phyloP scores from a whole-genome alignment of 2,329 filamentous ascomycete genomes.

The Fusarium globosum region DNA sequence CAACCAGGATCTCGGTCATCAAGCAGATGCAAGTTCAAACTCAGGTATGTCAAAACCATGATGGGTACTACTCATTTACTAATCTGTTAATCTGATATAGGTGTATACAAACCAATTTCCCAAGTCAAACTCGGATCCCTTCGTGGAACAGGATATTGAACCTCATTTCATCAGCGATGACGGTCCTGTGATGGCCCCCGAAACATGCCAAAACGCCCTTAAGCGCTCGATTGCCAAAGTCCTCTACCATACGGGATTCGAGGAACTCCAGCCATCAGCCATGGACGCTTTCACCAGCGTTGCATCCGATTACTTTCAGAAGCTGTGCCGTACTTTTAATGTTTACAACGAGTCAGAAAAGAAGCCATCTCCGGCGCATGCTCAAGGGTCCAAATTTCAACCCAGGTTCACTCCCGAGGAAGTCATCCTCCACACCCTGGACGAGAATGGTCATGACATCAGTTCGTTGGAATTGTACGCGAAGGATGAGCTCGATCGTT shows the following conservation, averaged over 20 bases:
- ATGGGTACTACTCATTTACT: conserved; percentile 5
- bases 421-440: conserved; percentile 84
- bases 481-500: conserved; percentile 91
- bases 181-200: conserved; percentile 86
- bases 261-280: conserved; percentile 95
- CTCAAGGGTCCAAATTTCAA: conserved; percentile 60
- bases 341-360: conserved; percentile 87
- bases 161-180: conserved; percentile 91
- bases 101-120: conserved; percentile 98
- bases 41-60: conserved; percentile 69
- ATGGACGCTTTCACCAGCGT: conserved; percentile 91
- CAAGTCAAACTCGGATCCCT: conserved; percentile 92
- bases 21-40: conserved; percentile 99
- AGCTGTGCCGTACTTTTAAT: conserved; percentile 82
- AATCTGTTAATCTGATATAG: conserved; percentile 55
- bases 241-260: conserved; percentile 95
- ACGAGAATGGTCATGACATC: conserved; percentile 85
- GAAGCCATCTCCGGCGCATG: conserved; percentile 63
- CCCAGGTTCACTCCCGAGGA: conserved; percentile 85
- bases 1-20: conserved; percentile 95
- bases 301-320: conserved; percentile 88
- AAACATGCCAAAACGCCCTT: conserved; percentile 83
- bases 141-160: conserved; percentile 86
- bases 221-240: conserved; percentile 94
- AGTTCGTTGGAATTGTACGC: conserved; percentile 86